Conservation (phyloP, 75 land plant genomes). For the Ceratopteris richardii region DNA sequence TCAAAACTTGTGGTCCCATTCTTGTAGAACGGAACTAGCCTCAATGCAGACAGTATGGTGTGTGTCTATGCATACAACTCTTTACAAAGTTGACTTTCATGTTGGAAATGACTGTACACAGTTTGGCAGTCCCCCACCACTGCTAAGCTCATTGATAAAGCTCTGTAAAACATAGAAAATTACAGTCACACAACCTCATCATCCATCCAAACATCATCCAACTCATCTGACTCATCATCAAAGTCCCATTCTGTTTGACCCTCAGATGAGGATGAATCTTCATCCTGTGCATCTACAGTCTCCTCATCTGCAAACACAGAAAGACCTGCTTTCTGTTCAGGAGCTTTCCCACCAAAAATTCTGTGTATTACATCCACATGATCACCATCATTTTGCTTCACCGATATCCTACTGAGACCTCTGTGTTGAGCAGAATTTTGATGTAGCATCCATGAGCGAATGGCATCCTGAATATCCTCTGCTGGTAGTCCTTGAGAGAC, state of each 20-base stretch:
- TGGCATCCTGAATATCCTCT: slow-evolving; percentile 19
- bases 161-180: too few relatives aligned
- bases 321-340: slow-evolving; percentile 7
- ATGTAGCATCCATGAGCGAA: slow-evolving; percentile 7
- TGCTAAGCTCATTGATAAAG: too few relatives aligned
- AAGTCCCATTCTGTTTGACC: slow-evolving; percentile 3
- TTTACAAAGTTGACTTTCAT: too few relatives aligned
- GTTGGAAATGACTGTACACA: too few relatives aligned
- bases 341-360: slow-evolving; percentile 8
- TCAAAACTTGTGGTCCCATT: too few relatives aligned
- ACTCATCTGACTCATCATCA: slow-evolving; percentile 8
- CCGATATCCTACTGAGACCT: slow-evolving; percentile 8
- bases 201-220: slow-evolving; percentile 16
- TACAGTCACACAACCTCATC: slow-evolving; percentile 1
- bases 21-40: too few relatives aligned
- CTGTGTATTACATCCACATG: slow-evolving; percentile 28
- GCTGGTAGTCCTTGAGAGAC: slow-evolving; percentile 48
- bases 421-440: slow-evolving; percentile 13
- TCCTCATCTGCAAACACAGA: slow-evolving; percentile 57
- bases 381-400: slow-evolving; percentile 26
- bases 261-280: slow-evolving; percentile 3
- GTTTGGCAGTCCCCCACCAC: too few relatives aligned
- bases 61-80: too few relatives aligned
- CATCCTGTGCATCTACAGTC: slow-evolving; percentile 5
- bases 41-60: too few relatives aligned